Evolutionary conservation across 139 green algal species (phyloP).

Genomic region (Tetradesmus obliquus): DNA sequence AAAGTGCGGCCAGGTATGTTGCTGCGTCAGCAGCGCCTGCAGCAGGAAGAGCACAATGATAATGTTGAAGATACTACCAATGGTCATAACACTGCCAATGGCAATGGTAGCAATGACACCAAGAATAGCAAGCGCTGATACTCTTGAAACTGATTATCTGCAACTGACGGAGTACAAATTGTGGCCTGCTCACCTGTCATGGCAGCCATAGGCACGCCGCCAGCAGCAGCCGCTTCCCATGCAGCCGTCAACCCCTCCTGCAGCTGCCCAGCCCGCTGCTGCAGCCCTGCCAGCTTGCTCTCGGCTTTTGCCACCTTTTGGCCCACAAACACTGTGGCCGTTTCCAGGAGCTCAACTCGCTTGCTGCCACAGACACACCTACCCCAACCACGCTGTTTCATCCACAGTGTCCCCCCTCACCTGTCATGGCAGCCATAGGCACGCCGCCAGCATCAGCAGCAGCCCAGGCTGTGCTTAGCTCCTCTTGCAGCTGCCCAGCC

Average conservation of each 20-base stretch:
- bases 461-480: conserved; percentile 4
- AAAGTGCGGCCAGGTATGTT: neutral
- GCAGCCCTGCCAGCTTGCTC: neutral
- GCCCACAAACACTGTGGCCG: neutral
- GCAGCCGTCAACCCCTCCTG: neutral
- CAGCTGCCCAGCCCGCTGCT: neutral
- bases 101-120: too few relatives aligned
- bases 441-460: conserved; percentile 22
- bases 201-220: neutral
- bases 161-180: too few relatives aligned
- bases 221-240: conserved; percentile 16
- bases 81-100: too few relatives aligned
- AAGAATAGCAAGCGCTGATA: too few relatives aligned
- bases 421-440: conserved; percentile 2
- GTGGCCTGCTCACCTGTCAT: neutral
- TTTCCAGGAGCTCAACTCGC: conserved; percentile 26
- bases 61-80: too few relatives aligned
- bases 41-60: neutral
- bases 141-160: too few relatives aligned
- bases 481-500: neutral
- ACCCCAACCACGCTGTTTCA: too few relatives aligned
- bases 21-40: neutral
- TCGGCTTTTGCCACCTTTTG: neutral
- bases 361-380: neutral
- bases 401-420: neutral